These are phyloP conservation scores for Fusarium mangiferae DNA, from an alignment of 2,329 filamentous ascomycete species.

Conservation along the genomic window DNA sequence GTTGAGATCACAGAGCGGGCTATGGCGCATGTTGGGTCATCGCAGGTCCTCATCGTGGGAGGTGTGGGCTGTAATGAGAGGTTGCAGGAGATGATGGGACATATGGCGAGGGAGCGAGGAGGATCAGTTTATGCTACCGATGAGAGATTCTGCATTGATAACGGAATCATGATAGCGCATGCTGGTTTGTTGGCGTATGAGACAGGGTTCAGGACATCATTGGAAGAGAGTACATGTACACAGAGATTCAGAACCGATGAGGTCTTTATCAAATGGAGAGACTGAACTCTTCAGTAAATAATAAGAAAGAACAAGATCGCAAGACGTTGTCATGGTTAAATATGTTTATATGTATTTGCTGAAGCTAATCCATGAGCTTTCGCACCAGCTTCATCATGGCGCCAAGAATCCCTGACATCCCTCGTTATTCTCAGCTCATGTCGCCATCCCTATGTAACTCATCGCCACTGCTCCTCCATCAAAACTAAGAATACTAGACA, in stretches of 20 bases:
- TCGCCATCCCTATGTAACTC: not conserved
- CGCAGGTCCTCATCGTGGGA: constrained; percentile 92
- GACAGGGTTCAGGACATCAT: constrained; percentile 79
- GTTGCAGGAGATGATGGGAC: constrained; percentile 97
- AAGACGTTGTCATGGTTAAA: not conserved
- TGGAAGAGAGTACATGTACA: constrained; percentile 86
- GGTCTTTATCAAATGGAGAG: constrained; percentile 82
- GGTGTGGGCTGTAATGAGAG: constrained; percentile 96
- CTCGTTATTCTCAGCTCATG: not conserved
- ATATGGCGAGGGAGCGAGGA: constrained; percentile 89
- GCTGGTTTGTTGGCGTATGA: constrained; percentile 87
- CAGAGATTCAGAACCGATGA: constrained; percentile 87
- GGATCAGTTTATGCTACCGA: constrained; percentile 95
- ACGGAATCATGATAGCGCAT: constrained; percentile 99
- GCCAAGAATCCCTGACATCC: not conserved
- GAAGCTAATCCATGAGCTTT: not conserved
- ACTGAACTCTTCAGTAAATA: constrained; percentile 52
- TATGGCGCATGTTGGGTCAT: constrained; percentile 95
- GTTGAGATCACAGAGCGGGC: constrained; percentile 98
- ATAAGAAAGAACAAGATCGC: not conserved
- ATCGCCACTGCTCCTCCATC: not conserved
- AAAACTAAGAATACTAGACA: not conserved
- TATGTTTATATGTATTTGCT: constrained; percentile 1
- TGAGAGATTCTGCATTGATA: constrained; percentile 98
- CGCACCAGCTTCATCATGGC: not conserved